Evolutionary conservation across 2,329 filamentous ascomycete genomes (phyloP).

Genomic region (Tetracladium maxilliforme): DNA sequence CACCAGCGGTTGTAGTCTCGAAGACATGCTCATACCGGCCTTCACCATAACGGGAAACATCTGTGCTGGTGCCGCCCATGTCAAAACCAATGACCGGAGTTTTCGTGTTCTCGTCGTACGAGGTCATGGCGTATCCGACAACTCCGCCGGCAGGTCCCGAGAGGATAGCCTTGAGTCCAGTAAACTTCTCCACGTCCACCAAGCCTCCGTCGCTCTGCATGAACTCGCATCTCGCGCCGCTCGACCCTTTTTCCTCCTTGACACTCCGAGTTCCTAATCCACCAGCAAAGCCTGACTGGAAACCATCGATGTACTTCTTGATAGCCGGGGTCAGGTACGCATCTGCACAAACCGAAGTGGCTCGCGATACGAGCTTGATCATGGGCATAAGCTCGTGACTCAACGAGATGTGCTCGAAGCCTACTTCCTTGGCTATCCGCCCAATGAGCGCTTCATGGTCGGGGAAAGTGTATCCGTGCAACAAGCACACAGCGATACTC

Average conservation of each 20-base stretch:
- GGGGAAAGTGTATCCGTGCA: constrained; percentile 87
- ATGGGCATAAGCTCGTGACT: constrained; percentile 71
- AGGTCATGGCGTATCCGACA: constrained; percentile 83
- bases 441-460: constrained; percentile 72
- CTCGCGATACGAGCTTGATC: constrained; percentile 59
- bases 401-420: constrained; percentile 70
- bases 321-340: constrained; percentile 62
- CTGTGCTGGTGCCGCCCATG: constrained; percentile 85
- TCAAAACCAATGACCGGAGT: constrained; percentile 88
- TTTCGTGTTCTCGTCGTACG: constrained; percentile 69
- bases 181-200: constrained; percentile 67
- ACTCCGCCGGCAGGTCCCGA: constrained; percentile 89
- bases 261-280: constrained; percentile 66
- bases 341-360: constrained; percentile 59
- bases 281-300: constrained; percentile 67
- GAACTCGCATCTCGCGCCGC: constrained; percentile 76
- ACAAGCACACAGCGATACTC: constrained; percentile 78
- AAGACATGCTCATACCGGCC: constrained; percentile 88
- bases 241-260: constrained; percentile 45
- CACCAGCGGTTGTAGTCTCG: constrained; percentile 86
- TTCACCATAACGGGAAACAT: constrained; percentile 75
- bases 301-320: constrained; percentile 58
- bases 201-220: constrained; percentile 79
- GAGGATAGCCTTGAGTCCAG: constrained; percentile 70
- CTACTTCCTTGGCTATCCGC: constrained; percentile 61